Evolutionary conservation across 805 yeast species (phyloP), one percentile per base, ranked within the genome.

Genomic region (Starmerella sp.): DNA sequence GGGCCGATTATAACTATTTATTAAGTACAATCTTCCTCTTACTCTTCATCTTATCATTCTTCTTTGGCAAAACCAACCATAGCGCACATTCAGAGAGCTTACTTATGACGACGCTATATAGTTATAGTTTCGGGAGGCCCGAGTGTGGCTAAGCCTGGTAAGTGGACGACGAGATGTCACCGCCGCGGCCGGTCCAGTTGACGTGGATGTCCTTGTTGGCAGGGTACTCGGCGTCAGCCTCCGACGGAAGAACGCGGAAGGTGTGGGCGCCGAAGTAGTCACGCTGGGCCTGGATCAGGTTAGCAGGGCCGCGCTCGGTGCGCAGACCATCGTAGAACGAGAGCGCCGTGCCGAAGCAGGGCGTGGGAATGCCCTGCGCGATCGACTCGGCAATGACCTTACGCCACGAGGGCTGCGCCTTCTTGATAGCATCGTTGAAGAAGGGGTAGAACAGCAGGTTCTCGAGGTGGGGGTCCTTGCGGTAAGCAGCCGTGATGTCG

Each of bases 191-290:
- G 64, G 97, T 91, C 98, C 98, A 91, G 93, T 91, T 91, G 70
- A 93, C 79, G 78, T 91, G 98, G 74, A 91, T 84, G 77, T 84
- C 82, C 64, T 80, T 75, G 67, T 79, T 93, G 63, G 75, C 82
- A 76, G 93, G 91, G 75, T 86, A 79, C 70, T 74, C 74, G 53
- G 76, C 88, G 69, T 80, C 77, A 66, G 88, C 96, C 66, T 66
- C 72, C 74, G 91, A 93, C 66, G 95, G 95, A 71, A 89, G 78
- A 62, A 93, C 95, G 74, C 81, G 81, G 89, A 93, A 91, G 69
- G 98, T 93, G 82, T 91, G 98, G 63, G 98, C 97, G 77, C 98
- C 98, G 69, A 91, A 91, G 87, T 89, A 91, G 75, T 91, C 98
- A 81, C 98, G 88, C 82, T 91, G 98, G 69, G 97, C 98, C 79